Evolutionary conservation across 1,139 yeast genomes (phyloP).

Genomic region (Debaryomycetaceae sp.): DNA sequence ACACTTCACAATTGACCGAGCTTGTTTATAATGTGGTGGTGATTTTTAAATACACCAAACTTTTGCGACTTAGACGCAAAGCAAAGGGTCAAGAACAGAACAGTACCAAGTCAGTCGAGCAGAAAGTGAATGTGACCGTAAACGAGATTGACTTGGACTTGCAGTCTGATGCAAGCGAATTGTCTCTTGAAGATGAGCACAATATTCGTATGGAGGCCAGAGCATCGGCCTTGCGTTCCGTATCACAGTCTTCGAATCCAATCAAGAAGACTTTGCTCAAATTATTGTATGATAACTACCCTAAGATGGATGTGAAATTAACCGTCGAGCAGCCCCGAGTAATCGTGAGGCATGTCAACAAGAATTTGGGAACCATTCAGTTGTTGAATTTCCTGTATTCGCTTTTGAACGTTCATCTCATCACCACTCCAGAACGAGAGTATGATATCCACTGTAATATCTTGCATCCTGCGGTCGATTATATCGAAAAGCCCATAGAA

Average conservation of each 20-base stretch:
- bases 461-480: constrained; percentile 29
- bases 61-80: too few relatives aligned
- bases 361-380: constrained; percentile 18
- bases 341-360: constrained; percentile 26
- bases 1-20: constrained; percentile 39
- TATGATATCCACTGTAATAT: constrained; percentile 35
- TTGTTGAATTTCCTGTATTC: constrained; percentile 36
- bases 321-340: constrained; percentile 43
- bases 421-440: constrained; percentile 31
- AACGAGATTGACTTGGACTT: constrained; percentile 16
- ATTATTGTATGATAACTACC: constrained; percentile 41
- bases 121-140: constrained; percentile 8
- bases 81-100: too few relatives aligned
- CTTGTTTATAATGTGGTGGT: constrained; percentile 33
- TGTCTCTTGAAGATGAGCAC: too few relatives aligned
- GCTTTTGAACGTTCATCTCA: constrained; percentile 31
- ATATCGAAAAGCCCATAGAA: constrained; percentile 21
- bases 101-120: too few relatives aligned
- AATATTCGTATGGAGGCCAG: too few relatives aligned
- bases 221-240: too few relatives aligned
- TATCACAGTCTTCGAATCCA: constrained; percentile 3
- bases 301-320: constrained; percentile 35
- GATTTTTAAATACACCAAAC: constrained; percentile 27
- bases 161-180: background rate
- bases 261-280: constrained; percentile 14